Conservation (phyloP, 2,329 filamentous ascomycete species). For the Cladophialophora yegresii region DNA sequence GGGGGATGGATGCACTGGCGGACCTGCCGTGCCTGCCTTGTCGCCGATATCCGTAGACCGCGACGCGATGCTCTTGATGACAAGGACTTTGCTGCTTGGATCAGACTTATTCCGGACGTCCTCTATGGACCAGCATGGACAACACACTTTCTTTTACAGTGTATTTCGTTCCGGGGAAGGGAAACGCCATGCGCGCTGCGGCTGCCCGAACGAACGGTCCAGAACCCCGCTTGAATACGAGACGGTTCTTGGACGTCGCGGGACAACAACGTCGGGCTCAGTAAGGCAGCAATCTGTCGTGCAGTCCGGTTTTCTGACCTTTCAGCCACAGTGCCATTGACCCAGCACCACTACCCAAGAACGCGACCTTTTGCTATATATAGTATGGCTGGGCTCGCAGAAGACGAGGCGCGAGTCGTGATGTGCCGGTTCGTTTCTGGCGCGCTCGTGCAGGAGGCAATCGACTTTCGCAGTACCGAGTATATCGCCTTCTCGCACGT, state of each 20-base stretch:
- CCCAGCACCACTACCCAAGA: background rate
- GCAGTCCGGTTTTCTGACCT: background rate
- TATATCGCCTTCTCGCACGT: conserved; percentile 15
- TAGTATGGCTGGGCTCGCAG: background rate
- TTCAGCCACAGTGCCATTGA: background rate
- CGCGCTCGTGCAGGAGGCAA: background rate
- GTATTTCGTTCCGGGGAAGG: background rate
- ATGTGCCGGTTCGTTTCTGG: conserved; percentile 4
- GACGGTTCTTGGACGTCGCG: background rate
- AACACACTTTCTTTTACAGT: too few relatives aligned
- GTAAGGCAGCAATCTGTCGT: background rate
- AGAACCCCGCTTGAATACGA: background rate
- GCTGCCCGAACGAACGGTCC: background rate
- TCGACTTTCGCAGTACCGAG: background rate
- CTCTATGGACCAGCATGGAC: background rate
- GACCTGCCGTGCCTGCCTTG: too few relatives aligned
- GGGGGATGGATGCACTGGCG: too few relatives aligned
- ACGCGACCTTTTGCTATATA: background rate
- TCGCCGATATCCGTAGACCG: too few relatives aligned
- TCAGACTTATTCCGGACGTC: background rate
- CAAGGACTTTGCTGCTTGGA: background rate
- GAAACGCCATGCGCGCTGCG: background rate
- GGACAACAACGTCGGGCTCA: background rate
- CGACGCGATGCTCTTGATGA: background rate
- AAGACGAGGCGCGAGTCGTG: background rate